A percentile compares a stretch with the other conserved stretches of the same genome.
Conservation (phyloP, 164 flowering plant genomes). For the Annona squamosa region DNA sequence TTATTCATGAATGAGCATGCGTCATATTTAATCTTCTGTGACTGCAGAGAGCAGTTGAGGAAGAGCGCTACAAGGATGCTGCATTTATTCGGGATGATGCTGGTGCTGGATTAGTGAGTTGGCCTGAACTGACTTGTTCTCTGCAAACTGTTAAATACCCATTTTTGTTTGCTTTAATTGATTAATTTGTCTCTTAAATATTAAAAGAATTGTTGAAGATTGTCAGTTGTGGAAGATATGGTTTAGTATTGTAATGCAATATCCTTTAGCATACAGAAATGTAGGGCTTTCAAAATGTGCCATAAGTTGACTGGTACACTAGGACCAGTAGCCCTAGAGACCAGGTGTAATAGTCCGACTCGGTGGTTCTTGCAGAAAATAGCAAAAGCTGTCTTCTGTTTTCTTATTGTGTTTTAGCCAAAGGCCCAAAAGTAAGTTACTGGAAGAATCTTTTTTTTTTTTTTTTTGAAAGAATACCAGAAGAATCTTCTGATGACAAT, state of each 20-base stretch:
- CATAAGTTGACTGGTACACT: neutral
- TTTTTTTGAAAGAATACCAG: too few species aligned
- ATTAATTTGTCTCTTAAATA: neutral
- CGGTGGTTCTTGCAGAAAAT: too few species aligned
- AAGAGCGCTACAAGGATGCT: conserved; percentile 79
- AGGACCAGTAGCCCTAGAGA: neutral
- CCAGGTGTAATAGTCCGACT: neutral
- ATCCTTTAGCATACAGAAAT: too few species aligned
- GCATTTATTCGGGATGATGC: conserved; percentile 71
- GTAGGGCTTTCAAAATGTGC: neutral
- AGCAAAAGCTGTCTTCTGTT: neutral
- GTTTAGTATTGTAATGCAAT: too few species aligned
- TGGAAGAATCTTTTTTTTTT: too few species aligned
- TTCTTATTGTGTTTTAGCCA: neutral
- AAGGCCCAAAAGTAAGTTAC: too few species aligned
- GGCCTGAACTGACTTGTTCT: neutral
- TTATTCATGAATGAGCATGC: neutral
- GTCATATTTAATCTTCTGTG: conserved; percentile 1
- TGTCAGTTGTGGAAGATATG: neutral
- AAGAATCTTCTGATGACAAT: neutral
- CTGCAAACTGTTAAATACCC: neutral
- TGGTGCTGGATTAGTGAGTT: conserved; percentile 90
- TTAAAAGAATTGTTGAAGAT: neutral
- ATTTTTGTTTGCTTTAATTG: neutral
- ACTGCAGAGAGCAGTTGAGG: conserved; percentile 66